Evolutionary conservation across 495 filamentous ascomycete genomes (phyloP).

Genomic region (Lophium mytilinum): DNA sequence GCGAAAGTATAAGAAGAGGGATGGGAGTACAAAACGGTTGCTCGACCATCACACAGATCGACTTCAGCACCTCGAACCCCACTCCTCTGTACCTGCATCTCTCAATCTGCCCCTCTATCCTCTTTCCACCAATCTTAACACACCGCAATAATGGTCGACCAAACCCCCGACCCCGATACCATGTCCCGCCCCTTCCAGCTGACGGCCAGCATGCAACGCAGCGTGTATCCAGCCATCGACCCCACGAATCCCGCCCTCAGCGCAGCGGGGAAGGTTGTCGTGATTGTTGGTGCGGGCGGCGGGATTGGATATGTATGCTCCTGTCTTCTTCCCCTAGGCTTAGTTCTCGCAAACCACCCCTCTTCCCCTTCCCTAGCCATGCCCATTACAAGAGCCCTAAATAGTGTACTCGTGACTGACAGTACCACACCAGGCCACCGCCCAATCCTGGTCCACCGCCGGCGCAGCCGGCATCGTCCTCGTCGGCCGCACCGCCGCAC

Average conservation of each 20-base stretch:
- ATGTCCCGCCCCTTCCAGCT: constrained; percentile 18
- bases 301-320: constrained; percentile 34
- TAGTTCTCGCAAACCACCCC: too few species aligned
- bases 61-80: too few species aligned
- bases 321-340: not conserved
- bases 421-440: constrained; percentile 29
- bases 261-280: constrained; percentile 36
- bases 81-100: too few species aligned
- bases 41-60: too few species aligned
- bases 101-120: too few species aligned
- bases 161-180: constrained; percentile 7
- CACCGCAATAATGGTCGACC: not conserved
- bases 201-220: constrained; percentile 34
- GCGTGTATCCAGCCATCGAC: constrained; percentile 39
- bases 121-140: too few species aligned
- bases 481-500: constrained; percentile 30
- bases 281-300: constrained; percentile 41
- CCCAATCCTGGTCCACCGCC: constrained; percentile 36
- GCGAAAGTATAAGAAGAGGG: too few species aligned
- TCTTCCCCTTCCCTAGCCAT: not conserved
- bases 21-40: too few species aligned
- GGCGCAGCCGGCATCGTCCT: constrained; percentile 38
- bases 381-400: not conserved
- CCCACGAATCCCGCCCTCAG: constrained; percentile 29
- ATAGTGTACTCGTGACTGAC: not conserved